phyloP scores from a whole-genome alignment of 2,329 filamentous ascomycete genomes.

The Pestalotiopsis sp. region DNA sequence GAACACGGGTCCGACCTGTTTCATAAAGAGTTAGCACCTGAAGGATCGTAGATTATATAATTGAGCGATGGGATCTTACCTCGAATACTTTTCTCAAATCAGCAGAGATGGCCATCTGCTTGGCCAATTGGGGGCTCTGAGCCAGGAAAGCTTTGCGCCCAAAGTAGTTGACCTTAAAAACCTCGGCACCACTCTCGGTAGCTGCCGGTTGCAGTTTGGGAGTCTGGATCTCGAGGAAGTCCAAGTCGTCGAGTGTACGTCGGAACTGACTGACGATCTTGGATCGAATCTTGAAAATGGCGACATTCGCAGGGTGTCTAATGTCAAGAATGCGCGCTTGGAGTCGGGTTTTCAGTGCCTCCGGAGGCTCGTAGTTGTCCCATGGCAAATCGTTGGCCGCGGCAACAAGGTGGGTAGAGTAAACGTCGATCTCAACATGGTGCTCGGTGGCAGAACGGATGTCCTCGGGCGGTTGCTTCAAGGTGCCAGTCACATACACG shows the following conservation, averaged over 20 bases:
- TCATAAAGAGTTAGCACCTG: neutral
- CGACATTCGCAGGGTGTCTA: slow-evolving; percentile 72
- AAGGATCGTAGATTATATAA: neutral
- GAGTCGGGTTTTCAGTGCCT: slow-evolving; percentile 68
- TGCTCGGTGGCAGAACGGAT: slow-evolving; percentile 76
- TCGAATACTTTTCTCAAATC: slow-evolving; percentile 92
- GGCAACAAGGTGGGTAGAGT: slow-evolving; percentile 51
- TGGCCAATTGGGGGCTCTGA: slow-evolving; percentile 88
- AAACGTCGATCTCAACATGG: slow-evolving; percentile 73
- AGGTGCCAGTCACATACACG: slow-evolving; percentile 71
- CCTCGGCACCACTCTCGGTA: slow-evolving; percentile 87
- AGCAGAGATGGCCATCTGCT: slow-evolving; percentile 89
- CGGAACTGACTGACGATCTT: slow-evolving; percentile 58
- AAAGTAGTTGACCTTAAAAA: slow-evolving; percentile 93
- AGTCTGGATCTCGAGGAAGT: slow-evolving; percentile 92
- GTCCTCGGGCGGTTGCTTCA: slow-evolving; percentile 74
- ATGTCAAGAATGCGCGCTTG: slow-evolving; percentile 80
- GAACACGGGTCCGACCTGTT: slow-evolving; percentile 78
- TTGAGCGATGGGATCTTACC: slow-evolving; percentile 30
- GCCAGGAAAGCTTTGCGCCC: slow-evolving; percentile 84
- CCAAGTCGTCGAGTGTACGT: slow-evolving; percentile 69
- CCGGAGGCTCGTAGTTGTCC: slow-evolving; percentile 63
- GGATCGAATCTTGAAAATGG: slow-evolving; percentile 65
- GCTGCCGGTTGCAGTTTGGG: slow-evolving; percentile 89
- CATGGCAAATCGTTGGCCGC: slow-evolving; percentile 48